Conservation (phyloP, 2,329 filamentous ascomycete species). For the Thelonectria blattea region DNA sequence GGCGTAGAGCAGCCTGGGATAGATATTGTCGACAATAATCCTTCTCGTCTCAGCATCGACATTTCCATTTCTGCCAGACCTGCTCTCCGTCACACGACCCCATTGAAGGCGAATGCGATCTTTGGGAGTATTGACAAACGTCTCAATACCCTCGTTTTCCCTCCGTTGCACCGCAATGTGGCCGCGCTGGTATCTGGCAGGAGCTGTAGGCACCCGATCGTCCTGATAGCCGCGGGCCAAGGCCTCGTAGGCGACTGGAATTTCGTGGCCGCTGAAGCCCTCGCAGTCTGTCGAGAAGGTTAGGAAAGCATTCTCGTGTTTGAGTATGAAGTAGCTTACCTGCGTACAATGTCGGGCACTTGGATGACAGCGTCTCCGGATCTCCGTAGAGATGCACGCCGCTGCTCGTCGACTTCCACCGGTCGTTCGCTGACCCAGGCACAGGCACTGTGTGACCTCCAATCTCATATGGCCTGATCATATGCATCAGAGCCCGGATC, state of each 20-base stretch:
- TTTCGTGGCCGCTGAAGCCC: neutral
- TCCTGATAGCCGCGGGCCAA: neutral
- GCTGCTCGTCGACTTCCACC: slow-evolving; percentile 18
- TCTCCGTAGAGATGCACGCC: slow-evolving; percentile 25
- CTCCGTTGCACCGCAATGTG: neutral
- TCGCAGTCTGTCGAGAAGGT: neutral
- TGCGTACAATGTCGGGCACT: slow-evolving; percentile 14
- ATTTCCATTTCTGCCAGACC: neutral
- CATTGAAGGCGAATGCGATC: neutral
- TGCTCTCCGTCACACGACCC: neutral
- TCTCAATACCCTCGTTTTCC: neutral
- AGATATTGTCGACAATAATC: slow-evolving; percentile 8
- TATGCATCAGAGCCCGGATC: slow-evolving; percentile 22
- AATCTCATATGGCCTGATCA: neutral
- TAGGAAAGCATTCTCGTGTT: neutral
- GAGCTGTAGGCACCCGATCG: neutral
- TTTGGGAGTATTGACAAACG: neutral
- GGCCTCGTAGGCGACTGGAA: neutral
- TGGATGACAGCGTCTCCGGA: slow-evolving; percentile 8
- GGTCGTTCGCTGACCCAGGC: slow-evolving; percentile 7
- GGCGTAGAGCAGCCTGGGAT: slow-evolving; percentile 22
- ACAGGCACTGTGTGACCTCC: slow-evolving; percentile 5
- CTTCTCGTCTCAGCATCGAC: slow-evolving; percentile 10
- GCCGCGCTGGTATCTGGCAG: neutral
- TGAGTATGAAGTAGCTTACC: slow-evolving; percentile 6